These are phyloP conservation scores for Tolypocladium tundrense DNA, from an alignment of 2,329 filamentous ascomycete genomes.

Conservation along the genomic window DNA sequence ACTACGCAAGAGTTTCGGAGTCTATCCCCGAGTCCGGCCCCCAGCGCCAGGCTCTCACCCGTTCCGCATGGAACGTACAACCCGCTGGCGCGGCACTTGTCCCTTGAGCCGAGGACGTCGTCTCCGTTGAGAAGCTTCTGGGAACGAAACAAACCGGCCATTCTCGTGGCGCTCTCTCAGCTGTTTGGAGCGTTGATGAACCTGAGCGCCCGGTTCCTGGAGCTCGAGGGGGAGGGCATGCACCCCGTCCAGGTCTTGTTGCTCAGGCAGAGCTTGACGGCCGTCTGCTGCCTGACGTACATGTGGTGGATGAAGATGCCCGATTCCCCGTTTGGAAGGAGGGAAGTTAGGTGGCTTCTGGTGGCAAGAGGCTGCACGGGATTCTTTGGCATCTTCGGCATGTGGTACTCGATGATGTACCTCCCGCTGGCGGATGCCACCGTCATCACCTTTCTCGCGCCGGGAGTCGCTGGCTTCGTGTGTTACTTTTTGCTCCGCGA, in stretches of 20 bases:
- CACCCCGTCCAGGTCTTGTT: slow-evolving; percentile 82
- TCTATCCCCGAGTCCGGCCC: slow-evolving; percentile 12
- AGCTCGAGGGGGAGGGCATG: slow-evolving; percentile 60
- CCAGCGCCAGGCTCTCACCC: slow-evolving; percentile 9
- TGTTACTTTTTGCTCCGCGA: slow-evolving; percentile 68
- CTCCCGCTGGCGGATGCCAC: slow-evolving; percentile 79
- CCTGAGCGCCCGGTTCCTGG: slow-evolving; percentile 64
- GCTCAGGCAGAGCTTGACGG: slow-evolving; percentile 65
- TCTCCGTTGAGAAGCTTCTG: slow-evolving; percentile 33
- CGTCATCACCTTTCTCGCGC: slow-evolving; percentile 79
- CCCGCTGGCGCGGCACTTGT: not conserved
- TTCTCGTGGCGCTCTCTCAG: slow-evolving; percentile 65
- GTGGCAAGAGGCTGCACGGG: slow-evolving; percentile 59
- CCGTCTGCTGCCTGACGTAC: slow-evolving; percentile 54
- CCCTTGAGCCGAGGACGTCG: not conserved
- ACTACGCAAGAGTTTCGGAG: slow-evolving; percentile 2
- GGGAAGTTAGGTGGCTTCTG: slow-evolving; percentile 57
- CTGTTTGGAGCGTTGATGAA: slow-evolving; percentile 83
- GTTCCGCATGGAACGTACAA: slow-evolving; percentile 5
- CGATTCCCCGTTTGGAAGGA: slow-evolving; percentile 59
- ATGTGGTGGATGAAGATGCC: slow-evolving; percentile 63
- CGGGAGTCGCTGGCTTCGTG: slow-evolving; percentile 67
- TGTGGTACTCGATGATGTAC: slow-evolving; percentile 61
- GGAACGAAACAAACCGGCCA: slow-evolving; percentile 59
- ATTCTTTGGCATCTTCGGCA: slow-evolving; percentile 68